Conservation (phyloP, 2,329 filamentous ascomycete species). For the Fusarium nelsonii region DNA sequence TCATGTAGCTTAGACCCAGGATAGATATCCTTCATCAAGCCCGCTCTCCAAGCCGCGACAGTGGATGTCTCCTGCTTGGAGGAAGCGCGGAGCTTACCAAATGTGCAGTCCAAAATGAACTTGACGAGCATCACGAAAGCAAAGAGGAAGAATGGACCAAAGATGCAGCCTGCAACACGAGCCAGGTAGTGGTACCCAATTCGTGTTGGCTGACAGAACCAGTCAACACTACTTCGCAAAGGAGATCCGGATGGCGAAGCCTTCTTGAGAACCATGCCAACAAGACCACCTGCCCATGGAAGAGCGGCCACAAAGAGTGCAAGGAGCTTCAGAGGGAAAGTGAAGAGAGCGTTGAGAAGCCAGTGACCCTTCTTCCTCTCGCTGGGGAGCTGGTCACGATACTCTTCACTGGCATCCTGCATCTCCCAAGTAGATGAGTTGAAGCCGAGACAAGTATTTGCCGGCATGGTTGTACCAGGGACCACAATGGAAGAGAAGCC, state of each 20-base stretch:
- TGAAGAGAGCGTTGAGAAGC: neutral
- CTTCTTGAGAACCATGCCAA: constrained; percentile 7
- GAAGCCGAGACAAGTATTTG: constrained; percentile 11
- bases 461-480: neutral
- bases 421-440: constrained; percentile 24
- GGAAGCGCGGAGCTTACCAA: neutral
- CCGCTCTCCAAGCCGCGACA: neutral
- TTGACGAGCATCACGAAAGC: constrained; percentile 8
- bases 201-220: constrained; percentile 10
- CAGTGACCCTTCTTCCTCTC: neutral
- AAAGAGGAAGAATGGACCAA: constrained; percentile 17
- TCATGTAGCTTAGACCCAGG: neutral
- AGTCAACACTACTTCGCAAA: constrained; percentile 10
- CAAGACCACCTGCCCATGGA: constrained; percentile 13
- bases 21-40: neutral
- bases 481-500: constrained; percentile 7
- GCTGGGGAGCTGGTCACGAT: constrained; percentile 13
- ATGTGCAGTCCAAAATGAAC: neutral
- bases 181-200: constrained; percentile 15
- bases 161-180: neutral
- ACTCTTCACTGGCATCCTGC: constrained; percentile 10
- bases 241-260: neutral
- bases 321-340: neutral
- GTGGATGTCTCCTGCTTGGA: neutral
- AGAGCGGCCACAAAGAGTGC: neutral